Conservation (phyloP, 2,329 filamentous ascomycete species). For the Coleophoma crateriformis region DNA sequence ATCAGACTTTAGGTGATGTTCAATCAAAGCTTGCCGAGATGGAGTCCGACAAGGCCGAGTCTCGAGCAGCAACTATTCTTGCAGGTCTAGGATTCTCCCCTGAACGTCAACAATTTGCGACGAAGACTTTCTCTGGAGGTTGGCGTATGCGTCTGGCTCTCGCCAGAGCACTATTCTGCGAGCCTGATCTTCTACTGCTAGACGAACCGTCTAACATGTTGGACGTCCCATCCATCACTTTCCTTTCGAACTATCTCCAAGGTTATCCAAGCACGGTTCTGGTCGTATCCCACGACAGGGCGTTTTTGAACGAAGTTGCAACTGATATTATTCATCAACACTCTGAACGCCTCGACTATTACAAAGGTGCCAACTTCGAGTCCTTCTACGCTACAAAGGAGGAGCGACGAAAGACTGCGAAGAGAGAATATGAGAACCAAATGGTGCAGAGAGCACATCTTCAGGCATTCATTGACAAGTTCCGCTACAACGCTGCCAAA, state of each 20-base stretch:
- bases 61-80: constrained; percentile 89
- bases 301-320: constrained; percentile 98
- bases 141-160: constrained; percentile 98
- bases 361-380: constrained; percentile 95
- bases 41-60: constrained; percentile 98
- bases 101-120: constrained; percentile 86
- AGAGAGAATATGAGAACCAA: constrained; percentile 97
- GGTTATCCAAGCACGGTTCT: constrained; percentile 90
- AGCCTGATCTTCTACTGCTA: constrained; percentile 89
- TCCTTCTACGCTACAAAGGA: constrained; percentile 97
- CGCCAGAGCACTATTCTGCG: constrained; percentile 93
- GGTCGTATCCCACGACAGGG: constrained; percentile 97
- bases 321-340: constrained; percentile 99
- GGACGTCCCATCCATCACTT: constrained; percentile 99
- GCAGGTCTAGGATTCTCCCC: constrained; percentile 95
- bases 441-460: constrained; percentile 91
- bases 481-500: constrained; percentile 98
- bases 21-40: constrained; percentile 92
- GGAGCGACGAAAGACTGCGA: constrained; percentile 92
- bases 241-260: constrained; percentile 93
- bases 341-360: constrained; percentile 95
- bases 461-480: constrained; percentile 99
- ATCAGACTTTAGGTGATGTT: constrained; percentile 85
- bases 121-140: constrained; percentile 98
- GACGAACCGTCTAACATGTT: constrained; percentile 99